Evolutionary conservation across 75 land plant genomes (phyloP).

Genomic region (Azolla pinnata): DNA sequence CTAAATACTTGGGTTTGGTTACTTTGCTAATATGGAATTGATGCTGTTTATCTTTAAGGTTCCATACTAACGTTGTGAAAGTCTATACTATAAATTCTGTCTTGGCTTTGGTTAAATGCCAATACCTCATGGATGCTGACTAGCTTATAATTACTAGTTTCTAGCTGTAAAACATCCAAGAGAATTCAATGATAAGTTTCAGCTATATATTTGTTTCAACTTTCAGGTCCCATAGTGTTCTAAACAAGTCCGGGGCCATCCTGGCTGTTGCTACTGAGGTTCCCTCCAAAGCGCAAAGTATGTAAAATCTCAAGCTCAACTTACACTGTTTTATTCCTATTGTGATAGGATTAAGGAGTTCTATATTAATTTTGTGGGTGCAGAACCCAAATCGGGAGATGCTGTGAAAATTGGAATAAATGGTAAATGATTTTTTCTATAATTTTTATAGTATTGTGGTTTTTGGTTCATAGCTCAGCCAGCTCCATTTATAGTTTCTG

Average conservation of each 20-base stretch:
- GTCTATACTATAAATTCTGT: too few species aligned
- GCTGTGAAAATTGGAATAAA: constrained; percentile 6
- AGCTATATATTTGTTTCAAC: background rate
- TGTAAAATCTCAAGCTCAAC: background rate
- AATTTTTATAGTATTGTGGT: background rate
- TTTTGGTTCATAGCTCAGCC: background rate
- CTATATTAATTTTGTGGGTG: background rate
- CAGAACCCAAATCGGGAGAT: background rate
- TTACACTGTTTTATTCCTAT: background rate
- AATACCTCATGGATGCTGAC: too few species aligned
- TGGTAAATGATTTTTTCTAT: background rate
- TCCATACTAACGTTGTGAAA: too few species aligned
- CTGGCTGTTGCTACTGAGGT: constrained; percentile 2
- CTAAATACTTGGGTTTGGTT: too few species aligned
- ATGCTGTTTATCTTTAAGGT: too few species aligned
- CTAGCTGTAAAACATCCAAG: too few species aligned
- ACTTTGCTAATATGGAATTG: too few species aligned
- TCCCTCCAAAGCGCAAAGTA: constrained; percentile 4
- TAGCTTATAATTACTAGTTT: too few species aligned
- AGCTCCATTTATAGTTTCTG: background rate
- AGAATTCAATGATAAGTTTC: too few species aligned
- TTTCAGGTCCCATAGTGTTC: background rate
- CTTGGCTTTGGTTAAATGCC: too few species aligned
- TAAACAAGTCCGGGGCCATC: background rate
- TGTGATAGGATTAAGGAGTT: background rate